Evolutionary conservation across 179 eudicot species (phyloP).

Genomic region (Vitellaria paradoxa): DNA sequence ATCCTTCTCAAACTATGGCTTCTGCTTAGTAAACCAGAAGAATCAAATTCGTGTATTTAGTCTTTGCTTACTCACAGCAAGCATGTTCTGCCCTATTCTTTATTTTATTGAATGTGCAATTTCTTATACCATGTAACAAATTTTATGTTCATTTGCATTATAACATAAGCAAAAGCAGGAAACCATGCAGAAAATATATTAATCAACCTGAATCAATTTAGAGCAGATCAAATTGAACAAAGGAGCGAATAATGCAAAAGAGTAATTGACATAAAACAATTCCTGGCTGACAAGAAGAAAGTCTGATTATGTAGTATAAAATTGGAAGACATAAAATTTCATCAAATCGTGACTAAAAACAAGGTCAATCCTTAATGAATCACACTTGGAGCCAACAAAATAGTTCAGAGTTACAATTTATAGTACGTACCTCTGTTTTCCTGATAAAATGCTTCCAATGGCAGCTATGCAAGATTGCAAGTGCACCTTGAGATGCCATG

Average conservation of each 20-base stretch:
- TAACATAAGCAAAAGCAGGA: neutral
- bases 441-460: slow-evolving; percentile 57
- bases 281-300: neutral
- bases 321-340: neutral
- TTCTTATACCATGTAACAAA: neutral
- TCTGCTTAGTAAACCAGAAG: neutral
- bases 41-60: neutral
- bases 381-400: neutral
- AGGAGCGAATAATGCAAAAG: neutral
- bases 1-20: too few species aligned
- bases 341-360: slow-evolving; percentile 3
- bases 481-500: slow-evolving; percentile 65
- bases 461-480: slow-evolving; percentile 66
- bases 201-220: neutral
- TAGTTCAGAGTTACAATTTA: slow-evolving; percentile 1
- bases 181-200: too few species aligned
- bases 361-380: neutral
- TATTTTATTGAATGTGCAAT: neutral
- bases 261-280: slow-evolving; percentile 2
- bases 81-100: neutral
- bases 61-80: neutral
- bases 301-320: neutral
- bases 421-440: slow-evolving; percentile 60
- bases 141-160: neutral
- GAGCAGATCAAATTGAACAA: neutral